Evolutionary conservation across 768 basidiomycete species (phyloP).

Genomic region (Tricholoma terreum): DNA sequence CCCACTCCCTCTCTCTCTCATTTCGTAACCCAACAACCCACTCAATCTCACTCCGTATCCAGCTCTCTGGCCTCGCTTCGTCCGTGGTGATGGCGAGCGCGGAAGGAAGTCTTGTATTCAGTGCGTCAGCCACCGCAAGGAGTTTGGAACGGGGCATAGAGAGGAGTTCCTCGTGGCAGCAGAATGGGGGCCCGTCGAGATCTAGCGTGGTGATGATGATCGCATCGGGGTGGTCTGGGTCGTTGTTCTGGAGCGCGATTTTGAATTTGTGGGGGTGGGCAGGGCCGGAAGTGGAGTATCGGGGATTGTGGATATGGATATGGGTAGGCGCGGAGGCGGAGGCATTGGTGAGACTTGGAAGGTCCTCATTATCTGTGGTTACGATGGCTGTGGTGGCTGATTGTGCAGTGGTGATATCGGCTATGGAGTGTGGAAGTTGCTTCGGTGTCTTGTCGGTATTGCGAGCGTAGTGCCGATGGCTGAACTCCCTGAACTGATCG

Average conservation of each 20-base stretch:
- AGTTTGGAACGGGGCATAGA: conserved; percentile 58
- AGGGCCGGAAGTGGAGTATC: background rate
- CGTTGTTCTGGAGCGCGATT: conserved; percentile 61
- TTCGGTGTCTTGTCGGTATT: conserved; percentile 14
- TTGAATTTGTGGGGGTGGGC: conserved; percentile 22
- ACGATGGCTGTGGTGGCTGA: background rate
- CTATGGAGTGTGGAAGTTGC: conserved; percentile 1
- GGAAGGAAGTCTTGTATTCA: conserved; percentile 57
- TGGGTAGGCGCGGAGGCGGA: background rate
- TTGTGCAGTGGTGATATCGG: background rate
- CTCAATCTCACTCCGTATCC: conserved; percentile 57
- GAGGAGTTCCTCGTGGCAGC: conserved; percentile 71
- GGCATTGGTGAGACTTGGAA: background rate
- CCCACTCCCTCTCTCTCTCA: background rate
- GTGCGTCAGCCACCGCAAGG: conserved; percentile 44
- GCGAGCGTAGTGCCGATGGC: conserved; percentile 9
- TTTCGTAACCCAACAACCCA: conserved; percentile 54
- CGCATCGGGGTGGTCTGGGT: conserved; percentile 44
- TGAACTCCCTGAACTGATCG: conserved; percentile 9
- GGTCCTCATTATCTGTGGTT: conserved; percentile 6
- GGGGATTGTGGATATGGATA: background rate
- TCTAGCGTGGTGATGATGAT: conserved; percentile 63
- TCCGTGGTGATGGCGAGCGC: conserved; percentile 47
- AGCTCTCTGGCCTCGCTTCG: conserved; percentile 34
- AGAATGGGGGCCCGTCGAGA: conserved; percentile 58